A percentile compares a stretch with the other conserved stretches of the same genome.
These are phyloP conservation scores for Pythium diclinum DNA, from an alignment of 352 stramenopile genomes.

Conservation along the genomic window DNA sequence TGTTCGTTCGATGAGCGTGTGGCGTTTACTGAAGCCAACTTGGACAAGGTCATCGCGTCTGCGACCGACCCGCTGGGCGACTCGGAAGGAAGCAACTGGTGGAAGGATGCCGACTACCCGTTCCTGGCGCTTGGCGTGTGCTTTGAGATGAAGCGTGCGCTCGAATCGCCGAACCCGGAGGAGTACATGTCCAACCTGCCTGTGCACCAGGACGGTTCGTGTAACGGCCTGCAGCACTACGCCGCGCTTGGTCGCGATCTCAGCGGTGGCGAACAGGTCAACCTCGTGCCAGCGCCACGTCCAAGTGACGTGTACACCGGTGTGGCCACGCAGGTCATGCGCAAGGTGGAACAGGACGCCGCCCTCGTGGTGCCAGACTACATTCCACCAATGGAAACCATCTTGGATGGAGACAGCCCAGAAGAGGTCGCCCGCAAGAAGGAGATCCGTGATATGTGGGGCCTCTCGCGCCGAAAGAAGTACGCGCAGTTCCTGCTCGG, in stretches of 20 bases:
- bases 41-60: slow-evolving; percentile 92
- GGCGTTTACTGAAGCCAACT: slow-evolving; percentile 92
- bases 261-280: slow-evolving; percentile 94
- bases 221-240: slow-evolving; percentile 99
- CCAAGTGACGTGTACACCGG: slow-evolving; percentile 98
- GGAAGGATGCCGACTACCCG: slow-evolving; percentile 96
- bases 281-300: slow-evolving; percentile 92
- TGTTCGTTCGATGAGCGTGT: slow-evolving; percentile 97
- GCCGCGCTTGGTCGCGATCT: slow-evolving; percentile 95
- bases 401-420: slow-evolving; percentile 16
- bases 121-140: slow-evolving; percentile 98
- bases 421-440: slow-evolving; percentile 26
- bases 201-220: slow-evolving; percentile 98
- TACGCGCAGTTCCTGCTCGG: slow-evolving; percentile 67
- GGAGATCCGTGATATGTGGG: slow-evolving; percentile 25
- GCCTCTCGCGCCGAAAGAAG: slow-evolving; percentile 57
- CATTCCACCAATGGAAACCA: slow-evolving; percentile 29
- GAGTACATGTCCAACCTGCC: slow-evolving; percentile 95
- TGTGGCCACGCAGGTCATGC: slow-evolving; percentile 85
- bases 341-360: slow-evolving; percentile 72
- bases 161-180: slow-evolving; percentile 92
- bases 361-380: slow-evolving; percentile 45
- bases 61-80: slow-evolving; percentile 90
- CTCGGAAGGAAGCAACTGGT: slow-evolving; percentile 81
- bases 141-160: slow-evolving; percentile 93